A percentile compares a stretch with the other conserved stretches of the same genome.
Evolutionary conservation across 2,329 filamentous ascomycete genomes (phyloP).

Genomic region (Neonectria hederae): DNA sequence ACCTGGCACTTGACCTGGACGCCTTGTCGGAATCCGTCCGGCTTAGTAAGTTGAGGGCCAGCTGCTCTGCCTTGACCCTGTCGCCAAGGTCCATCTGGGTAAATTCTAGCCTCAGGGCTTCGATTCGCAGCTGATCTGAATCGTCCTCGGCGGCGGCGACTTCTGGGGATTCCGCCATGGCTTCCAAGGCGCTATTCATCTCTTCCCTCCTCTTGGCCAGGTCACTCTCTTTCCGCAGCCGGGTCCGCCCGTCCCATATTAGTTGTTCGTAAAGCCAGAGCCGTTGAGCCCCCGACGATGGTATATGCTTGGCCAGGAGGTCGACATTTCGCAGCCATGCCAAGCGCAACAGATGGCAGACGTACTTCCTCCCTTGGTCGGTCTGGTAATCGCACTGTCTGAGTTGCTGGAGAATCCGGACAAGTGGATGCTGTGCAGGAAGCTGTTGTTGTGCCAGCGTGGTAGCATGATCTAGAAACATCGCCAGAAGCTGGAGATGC

Average conservation of each 20-base stretch:
- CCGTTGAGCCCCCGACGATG: slow-evolving; percentile 41
- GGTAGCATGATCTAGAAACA: slow-evolving; percentile 48
- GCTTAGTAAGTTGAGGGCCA: slow-evolving; percentile 44
- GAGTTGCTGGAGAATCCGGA: slow-evolving; percentile 47
- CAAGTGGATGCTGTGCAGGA: slow-evolving; percentile 46
- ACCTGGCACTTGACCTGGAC: slow-evolving; percentile 46
- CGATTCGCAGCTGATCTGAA: slow-evolving; percentile 44
- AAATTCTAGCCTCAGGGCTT: slow-evolving; percentile 49
- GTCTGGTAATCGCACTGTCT: slow-evolving; percentile 45
- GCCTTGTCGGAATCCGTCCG: slow-evolving; percentile 37
- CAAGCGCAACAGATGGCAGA: slow-evolving; percentile 47
- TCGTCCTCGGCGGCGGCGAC: slow-evolving; percentile 22
- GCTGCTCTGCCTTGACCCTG: slow-evolving; percentile 43
- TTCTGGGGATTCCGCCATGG: slow-evolving; percentile 32
- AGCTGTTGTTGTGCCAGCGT: slow-evolving; percentile 43
- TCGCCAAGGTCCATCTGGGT: slow-evolving; percentile 52
- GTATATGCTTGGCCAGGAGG: slow-evolving; percentile 45
- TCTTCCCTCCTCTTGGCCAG: slow-evolving; percentile 39
- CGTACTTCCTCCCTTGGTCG: slow-evolving; percentile 43
- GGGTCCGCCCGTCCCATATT: slow-evolving; percentile 51
- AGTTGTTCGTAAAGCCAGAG: slow-evolving; percentile 52
- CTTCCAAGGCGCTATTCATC: slow-evolving; percentile 46
- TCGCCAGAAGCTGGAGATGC: slow-evolving; percentile 46
- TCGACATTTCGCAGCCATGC: slow-evolving; percentile 52
- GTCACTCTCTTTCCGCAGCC: slow-evolving; percentile 46